Conservation (phyloP, 768 basidiomycete genomes). For the Russula abietina region DNA sequence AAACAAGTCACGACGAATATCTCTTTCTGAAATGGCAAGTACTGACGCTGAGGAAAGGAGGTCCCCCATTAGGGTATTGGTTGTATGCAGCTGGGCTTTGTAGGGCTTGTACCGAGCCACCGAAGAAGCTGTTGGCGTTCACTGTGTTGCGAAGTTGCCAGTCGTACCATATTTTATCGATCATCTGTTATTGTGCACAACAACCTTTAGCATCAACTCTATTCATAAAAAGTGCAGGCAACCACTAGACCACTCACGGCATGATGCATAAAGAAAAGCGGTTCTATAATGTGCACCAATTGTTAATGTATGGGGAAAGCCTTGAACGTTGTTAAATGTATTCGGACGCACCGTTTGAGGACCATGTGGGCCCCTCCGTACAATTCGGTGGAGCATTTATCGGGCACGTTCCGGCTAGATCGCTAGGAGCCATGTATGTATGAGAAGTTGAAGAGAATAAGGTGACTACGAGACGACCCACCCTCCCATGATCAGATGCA, state of each 20-base stretch:
- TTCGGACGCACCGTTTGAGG: constrained; percentile 31
- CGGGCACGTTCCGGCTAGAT: constrained; percentile 31
- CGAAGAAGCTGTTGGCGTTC: constrained; percentile 30
- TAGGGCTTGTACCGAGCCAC: constrained; percentile 32
- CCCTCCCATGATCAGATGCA: constrained; percentile 35
- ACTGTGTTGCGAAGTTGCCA: constrained; percentile 31
- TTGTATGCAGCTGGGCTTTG: constrained; percentile 25
- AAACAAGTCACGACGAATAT: neutral
- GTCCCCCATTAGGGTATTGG: constrained; percentile 28
- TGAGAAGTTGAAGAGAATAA: neutral
- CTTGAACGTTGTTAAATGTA: neutral
- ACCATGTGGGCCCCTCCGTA: constrained; percentile 28
- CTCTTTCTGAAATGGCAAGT: neutral
- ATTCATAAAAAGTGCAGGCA: neutral
- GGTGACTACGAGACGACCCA: constrained; percentile 8
- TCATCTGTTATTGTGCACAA: constrained; percentile 26
- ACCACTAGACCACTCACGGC: constrained; percentile 26
- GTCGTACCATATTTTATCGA: constrained; percentile 36
- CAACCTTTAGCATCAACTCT: neutral
- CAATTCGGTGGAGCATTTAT: constrained; percentile 27
- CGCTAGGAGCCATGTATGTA: constrained; percentile 23
- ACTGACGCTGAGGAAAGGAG: constrained; percentile 27
- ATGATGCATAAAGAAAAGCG: constrained; percentile 36
- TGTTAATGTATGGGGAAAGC: too few relatives aligned
- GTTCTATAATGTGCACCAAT: constrained; percentile 26